These are phyloP conservation scores for Barnettozyma vustinii DNA, from an alignment of 805 yeast genomes.

Conservation along the genomic window DNA sequence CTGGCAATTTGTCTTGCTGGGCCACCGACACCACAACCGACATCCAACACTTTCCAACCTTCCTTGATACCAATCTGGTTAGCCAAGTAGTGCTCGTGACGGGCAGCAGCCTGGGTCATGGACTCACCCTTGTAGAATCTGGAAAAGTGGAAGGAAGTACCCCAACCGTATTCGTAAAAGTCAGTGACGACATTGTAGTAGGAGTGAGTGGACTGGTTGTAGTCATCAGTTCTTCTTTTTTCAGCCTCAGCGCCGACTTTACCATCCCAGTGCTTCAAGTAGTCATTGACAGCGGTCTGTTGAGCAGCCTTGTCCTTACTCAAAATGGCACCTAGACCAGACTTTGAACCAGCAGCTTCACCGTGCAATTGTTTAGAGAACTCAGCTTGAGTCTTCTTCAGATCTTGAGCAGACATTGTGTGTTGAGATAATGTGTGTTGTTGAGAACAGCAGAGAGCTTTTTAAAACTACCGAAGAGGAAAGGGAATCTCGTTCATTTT, in stretches of 20 bases:
- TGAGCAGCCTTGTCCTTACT: conserved; percentile 76
- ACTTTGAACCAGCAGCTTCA: conserved; percentile 50
- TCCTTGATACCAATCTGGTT: conserved; percentile 73
- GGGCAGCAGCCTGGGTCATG: conserved; percentile 89
- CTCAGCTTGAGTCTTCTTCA: conserved; percentile 39
- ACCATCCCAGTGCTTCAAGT: conserved; percentile 97
- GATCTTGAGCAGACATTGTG: conserved; percentile 19
- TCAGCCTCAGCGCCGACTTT: conserved; percentile 71
- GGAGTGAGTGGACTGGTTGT: conserved; percentile 87
- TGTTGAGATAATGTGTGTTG: neutral
- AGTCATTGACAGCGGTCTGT: conserved; percentile 78
- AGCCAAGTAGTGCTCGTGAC: conserved; percentile 96
- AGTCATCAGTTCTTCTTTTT: conserved; percentile 69
- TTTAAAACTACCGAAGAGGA: neutral
- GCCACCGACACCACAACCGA: conserved; percentile 99
- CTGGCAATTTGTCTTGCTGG: conserved; percentile 96
- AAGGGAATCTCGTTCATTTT: neutral
- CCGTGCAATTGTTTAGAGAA: conserved; percentile 90
- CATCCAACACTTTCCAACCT: conserved; percentile 87
- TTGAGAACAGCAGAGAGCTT: conserved; percentile 1
- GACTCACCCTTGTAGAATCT: conserved; percentile 92
- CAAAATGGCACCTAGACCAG: conserved; percentile 74
- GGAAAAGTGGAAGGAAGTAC: conserved; percentile 95
- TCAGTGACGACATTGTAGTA: conserved; percentile 96
- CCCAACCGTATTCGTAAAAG: conserved; percentile 99